These are phyloP conservation scores for Claviceps arundinis DNA, from an alignment of 2,329 filamentous ascomycete genomes.

Conservation along the genomic window DNA sequence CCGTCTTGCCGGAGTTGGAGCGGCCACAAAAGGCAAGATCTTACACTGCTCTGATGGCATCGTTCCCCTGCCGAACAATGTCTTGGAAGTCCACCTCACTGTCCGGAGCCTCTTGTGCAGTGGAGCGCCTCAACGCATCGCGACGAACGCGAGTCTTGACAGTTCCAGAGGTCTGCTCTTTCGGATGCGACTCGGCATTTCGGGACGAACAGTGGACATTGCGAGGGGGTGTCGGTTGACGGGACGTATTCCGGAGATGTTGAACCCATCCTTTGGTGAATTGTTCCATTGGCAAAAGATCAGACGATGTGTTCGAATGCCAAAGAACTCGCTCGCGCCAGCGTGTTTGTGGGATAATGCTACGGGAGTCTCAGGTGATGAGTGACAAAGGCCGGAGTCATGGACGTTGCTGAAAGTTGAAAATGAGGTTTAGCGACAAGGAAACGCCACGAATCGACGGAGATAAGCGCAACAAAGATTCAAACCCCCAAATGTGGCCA, in stretches of 20 bases:
- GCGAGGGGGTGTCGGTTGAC: constrained; percentile 9
- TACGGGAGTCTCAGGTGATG: background rate
- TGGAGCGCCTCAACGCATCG: constrained; percentile 9
- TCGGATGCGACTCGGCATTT: constrained; percentile 11
- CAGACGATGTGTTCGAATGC: background rate
- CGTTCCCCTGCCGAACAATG: constrained; percentile 8
- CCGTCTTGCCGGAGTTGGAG: background rate
- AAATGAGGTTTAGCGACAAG: background rate
- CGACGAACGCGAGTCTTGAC: constrained; percentile 15
- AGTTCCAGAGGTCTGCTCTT: constrained; percentile 8
- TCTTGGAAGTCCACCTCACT: constrained; percentile 14
- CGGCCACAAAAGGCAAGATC: background rate
- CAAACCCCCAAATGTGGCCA: too few species aligned
- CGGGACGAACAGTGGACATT: constrained; percentile 13
- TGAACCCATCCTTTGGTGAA: constrained; percentile 12
- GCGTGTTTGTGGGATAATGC: background rate
- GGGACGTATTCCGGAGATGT: constrained; percentile 12
- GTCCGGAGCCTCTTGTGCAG: constrained; percentile 12
- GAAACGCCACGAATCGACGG: background rate
- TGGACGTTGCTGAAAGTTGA: background rate
- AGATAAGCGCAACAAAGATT: background rate
- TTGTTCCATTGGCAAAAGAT: constrained; percentile 6
- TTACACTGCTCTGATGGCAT: background rate
- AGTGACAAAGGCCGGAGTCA: background rate
- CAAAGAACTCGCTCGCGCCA: background rate